Evolutionary conservation across 2,329 filamentous ascomycete genomes (phyloP).

Genomic region (Sclerotinia spermophila): DNA sequence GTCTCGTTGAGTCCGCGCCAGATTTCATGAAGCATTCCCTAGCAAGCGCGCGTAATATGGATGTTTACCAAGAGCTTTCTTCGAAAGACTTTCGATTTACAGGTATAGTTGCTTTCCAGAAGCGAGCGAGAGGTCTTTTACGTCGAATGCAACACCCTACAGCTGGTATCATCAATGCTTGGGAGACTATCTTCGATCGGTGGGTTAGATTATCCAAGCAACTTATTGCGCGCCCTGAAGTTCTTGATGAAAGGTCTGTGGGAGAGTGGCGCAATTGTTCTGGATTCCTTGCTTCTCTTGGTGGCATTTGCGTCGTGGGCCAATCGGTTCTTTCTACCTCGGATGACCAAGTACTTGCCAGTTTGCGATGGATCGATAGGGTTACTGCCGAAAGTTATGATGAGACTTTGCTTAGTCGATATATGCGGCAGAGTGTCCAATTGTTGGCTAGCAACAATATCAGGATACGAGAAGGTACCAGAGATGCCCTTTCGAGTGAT

Average conservation of each 20-base stretch:
- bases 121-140: slow-evolving; percentile 57
- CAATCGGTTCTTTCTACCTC: slow-evolving; percentile 44
- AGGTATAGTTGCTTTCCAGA: slow-evolving; percentile 66
- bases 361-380: slow-evolving; percentile 58
- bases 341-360: slow-evolving; percentile 55
- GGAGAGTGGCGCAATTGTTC: slow-evolving; percentile 68
- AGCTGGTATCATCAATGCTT: slow-evolving; percentile 63
- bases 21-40: slow-evolving; percentile 49
- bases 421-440: slow-evolving; percentile 61
- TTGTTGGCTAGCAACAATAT: slow-evolving; percentile 62
- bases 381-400: slow-evolving; percentile 56
- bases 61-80: slow-evolving; percentile 59
- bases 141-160: slow-evolving; percentile 60
- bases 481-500: slow-evolving; percentile 63
- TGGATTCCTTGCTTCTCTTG: slow-evolving; percentile 64
- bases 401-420: slow-evolving; percentile 57
- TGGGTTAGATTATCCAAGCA: slow-evolving; percentile 64
- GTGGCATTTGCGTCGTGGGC: slow-evolving; percentile 61
- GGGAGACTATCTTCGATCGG: slow-evolving; percentile 62
- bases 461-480: slow-evolving; percentile 61
- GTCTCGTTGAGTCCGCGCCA: slow-evolving; percentile 49
- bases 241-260: slow-evolving; percentile 52
- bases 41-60: slow-evolving; percentile 56
- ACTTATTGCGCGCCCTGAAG: slow-evolving; percentile 52
- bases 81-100: slow-evolving; percentile 64